Evolutionary conservation across 176 grass and related monocot species (phyloP).

Genomic region (Stipa capillata): DNA sequence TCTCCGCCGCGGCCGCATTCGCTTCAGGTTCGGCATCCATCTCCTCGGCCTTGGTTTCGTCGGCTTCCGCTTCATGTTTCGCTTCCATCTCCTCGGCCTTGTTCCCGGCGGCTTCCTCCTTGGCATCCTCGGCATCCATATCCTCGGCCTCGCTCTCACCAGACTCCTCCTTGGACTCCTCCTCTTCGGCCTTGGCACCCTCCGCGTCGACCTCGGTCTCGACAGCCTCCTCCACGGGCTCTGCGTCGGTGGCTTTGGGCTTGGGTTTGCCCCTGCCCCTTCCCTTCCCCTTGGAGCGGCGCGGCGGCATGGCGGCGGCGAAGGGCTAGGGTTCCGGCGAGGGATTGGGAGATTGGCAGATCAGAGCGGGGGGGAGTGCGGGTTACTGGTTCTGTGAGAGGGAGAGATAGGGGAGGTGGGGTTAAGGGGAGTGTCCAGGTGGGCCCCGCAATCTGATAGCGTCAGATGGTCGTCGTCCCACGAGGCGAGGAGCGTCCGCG

Average conservation of each 20-base stretch:
- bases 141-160: conserved; percentile 12
- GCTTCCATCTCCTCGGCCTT: conserved; percentile 9
- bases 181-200: conserved; percentile 19
- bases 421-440: not conserved
- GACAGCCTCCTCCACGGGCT: conserved; percentile 25
- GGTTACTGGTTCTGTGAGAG: not conserved
- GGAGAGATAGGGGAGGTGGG: conserved; percentile 6
- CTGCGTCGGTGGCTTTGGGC: not conserved
- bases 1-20: not conserved
- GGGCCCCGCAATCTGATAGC: conserved; percentile 14
- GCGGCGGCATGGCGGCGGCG: conserved; percentile 33
- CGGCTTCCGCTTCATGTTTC: conserved; percentile 12
- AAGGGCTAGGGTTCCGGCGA: conserved; percentile 45
- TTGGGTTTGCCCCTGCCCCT: not conserved
- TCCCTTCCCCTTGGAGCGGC: conserved; percentile 12
- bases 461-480: not conserved
- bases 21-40: not conserved
- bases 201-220: conserved; percentile 3
- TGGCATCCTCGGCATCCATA: conserved; percentile 19
- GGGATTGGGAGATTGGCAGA: conserved; percentile 22
- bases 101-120: conserved; percentile 12
- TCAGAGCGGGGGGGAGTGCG: conserved; percentile 17
- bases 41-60: conserved; percentile 9
- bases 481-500: not conserved
- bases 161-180: conserved; percentile 3